A percentile compares a stretch with the other conserved stretches of the same genome.
These are phyloP conservation scores for Fusarium mangiferae DNA, from an alignment of 2,329 filamentous ascomycete species.

Conservation along the genomic window DNA sequence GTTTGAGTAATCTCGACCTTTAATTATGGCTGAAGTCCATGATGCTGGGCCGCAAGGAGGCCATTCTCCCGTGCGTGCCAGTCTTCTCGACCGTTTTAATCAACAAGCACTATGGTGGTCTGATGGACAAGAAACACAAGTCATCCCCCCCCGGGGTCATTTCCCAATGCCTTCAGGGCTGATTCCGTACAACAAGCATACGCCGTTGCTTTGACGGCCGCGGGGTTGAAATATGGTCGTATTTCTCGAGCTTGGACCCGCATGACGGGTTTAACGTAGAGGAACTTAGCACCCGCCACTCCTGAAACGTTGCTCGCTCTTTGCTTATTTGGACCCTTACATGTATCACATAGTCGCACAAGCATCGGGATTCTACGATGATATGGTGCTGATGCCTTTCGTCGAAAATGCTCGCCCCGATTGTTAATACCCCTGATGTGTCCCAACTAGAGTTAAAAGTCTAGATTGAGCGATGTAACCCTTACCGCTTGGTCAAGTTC, in stretches of 20 bases:
- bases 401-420: neutral
- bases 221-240: neutral
- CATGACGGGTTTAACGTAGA: constrained; percentile 2
- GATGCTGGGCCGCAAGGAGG: constrained; percentile 10
- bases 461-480: constrained; percentile 5
- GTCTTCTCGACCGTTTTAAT: neutral
- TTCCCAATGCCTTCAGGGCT: neutral
- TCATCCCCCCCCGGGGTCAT: neutral
- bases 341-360: neutral
- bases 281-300: neutral
- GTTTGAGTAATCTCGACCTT: constrained; percentile 4
- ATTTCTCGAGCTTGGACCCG: constrained; percentile 5
- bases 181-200: neutral
- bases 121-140: neutral
- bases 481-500: neutral
- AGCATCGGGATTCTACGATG: neutral
- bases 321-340: constrained; percentile 7
- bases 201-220: neutral
- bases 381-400: neutral
- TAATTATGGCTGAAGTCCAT: neutral
- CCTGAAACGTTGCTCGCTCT: neutral
- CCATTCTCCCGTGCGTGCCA: neutral
- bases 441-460: neutral
- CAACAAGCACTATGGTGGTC: neutral
- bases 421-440: neutral